A percentile compares a stretch with the other conserved stretches of the same genome.
phyloP scores from a whole-genome alignment of 108 stramenopile genomes.

The Stephanodiscus triporus region DNA sequence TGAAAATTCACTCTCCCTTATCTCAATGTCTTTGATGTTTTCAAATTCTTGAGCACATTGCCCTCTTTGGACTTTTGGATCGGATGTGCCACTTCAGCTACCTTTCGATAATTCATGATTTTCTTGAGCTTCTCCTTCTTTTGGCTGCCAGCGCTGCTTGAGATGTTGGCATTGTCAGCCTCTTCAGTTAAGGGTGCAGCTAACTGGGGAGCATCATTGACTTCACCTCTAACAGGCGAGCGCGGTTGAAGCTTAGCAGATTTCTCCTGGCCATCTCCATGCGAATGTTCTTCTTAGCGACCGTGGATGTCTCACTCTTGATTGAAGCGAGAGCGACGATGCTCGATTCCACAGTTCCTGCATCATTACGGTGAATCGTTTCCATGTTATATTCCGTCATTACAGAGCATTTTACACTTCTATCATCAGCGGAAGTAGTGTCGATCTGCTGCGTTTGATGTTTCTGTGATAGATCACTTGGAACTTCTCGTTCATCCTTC shows the following conservation, averaged over 20 bases:
- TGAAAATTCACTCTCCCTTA: too few relatives aligned
- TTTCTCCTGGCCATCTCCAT: background rate
- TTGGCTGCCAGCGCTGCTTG: background rate
- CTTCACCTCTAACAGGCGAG: too few relatives aligned
- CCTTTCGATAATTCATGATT: conserved; percentile 7
- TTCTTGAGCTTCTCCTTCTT: conserved; percentile 4
- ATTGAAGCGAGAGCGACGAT: background rate
- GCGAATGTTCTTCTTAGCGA: too few relatives aligned
- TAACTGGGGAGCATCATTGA: background rate
- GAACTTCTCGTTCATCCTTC: background rate
- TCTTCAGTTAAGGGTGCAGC: background rate
- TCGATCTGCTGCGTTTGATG: background rate
- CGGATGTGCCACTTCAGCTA: background rate
- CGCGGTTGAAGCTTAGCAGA: background rate
- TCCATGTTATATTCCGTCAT: background rate
- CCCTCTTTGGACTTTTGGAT: background rate
- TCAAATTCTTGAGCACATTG: background rate
- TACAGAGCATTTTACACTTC: background rate
- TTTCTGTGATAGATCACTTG: background rate
- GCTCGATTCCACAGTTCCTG: too few relatives aligned
- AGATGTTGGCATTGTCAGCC: background rate
- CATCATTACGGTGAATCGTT: too few relatives aligned
- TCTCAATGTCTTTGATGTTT: too few relatives aligned
- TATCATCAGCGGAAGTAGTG: background rate
- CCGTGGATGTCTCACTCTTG: background rate